Conservation (phyloP, 192 early-diverging fungal species). For the Linnemannia zychae region DNA sequence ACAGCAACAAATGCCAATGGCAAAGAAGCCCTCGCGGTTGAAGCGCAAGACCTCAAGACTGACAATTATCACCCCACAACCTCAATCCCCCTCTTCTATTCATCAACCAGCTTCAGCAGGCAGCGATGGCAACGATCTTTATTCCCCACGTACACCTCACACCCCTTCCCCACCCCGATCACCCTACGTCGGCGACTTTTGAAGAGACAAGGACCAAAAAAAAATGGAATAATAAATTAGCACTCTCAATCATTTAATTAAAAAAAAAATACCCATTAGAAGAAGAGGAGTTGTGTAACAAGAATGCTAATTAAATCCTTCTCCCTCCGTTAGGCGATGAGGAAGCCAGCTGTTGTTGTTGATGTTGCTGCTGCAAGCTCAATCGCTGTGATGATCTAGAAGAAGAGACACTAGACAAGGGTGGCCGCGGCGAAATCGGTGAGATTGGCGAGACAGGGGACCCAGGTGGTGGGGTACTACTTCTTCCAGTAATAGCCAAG, state of each 20-base stretch:
- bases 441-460: constrained; percentile 30
- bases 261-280: neutral
- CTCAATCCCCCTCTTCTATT: neutral
- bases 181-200: constrained; percentile 32
- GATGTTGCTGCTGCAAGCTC: constrained; percentile 6
- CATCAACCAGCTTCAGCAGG: neutral
- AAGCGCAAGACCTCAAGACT: constrained; percentile 28
- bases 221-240: constrained; percentile 1
- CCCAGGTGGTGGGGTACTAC: constrained; percentile 1
- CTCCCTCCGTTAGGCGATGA: too few relatives aligned
- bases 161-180: constrained; percentile 13
- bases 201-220: too few relatives aligned
- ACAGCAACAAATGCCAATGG: constrained; percentile 7
- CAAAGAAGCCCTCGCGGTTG: constrained; percentile 14
- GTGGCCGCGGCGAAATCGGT: constrained; percentile 25
- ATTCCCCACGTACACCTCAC: neutral
- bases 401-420: neutral
- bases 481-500: constrained; percentile 5
- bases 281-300: too few relatives aligned
- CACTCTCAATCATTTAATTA: neutral
- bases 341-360: neutral
- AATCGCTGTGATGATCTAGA: constrained; percentile 30
- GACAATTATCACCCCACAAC: constrained; percentile 9
- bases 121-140: neutral
- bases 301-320: too few relatives aligned